Evolutionary conservation across 371 early-diverging fungal genomes (phyloP), one percentile per base, ranked within the genome.

Genomic region (Lichtheimia ornata): DNA sequence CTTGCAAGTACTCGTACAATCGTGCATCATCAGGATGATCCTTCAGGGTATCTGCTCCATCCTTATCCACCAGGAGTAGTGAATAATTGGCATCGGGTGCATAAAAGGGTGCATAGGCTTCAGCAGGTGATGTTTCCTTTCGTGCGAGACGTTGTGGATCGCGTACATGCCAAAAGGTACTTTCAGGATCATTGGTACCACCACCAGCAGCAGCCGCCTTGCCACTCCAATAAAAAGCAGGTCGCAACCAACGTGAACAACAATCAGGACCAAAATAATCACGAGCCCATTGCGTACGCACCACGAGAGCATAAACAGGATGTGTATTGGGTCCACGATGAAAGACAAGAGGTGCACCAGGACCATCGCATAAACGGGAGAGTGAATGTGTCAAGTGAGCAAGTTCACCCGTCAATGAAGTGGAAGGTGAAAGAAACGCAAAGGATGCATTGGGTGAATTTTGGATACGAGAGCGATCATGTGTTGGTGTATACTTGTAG

Each of bases 311-410:
- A 75, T 88, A 88, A 0, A 86, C 87, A 0, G 88, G 88, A 56
- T 85, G 81, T 12, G 87, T 88, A 57, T 86, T 86, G 6, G 88
- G 88, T 0, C 88, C 88, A 40, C 88, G 76, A 47, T 88, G 80
- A 84, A 86, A 88, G 1, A 79, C 53, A 9, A 86, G 63, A 1
- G 88, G 86, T 14, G 81, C 14, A 24, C 51, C 14, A 18, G 56
- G 45, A 4, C 58, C 72, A 58, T 84, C 82, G 56, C 87, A 86
- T 4, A 86, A 58, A 0, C 83, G 75, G 14, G 82, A 80, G 5
- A 85, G 57, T 49, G 73, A 62, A 2, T 58, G 58, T 0, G 85
- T 82, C 14, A 83, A 63, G 0, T 56, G 18, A 20, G 71, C 62
- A 7, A 86, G 52, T 47, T 71, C 69, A 0, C 78, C 76, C 5